Evolutionary conservation across 768 basidiomycete genomes (phyloP), one percentile per base, ranked within the genome.

Genomic region (Neoboletus brunneissimus): DNA sequence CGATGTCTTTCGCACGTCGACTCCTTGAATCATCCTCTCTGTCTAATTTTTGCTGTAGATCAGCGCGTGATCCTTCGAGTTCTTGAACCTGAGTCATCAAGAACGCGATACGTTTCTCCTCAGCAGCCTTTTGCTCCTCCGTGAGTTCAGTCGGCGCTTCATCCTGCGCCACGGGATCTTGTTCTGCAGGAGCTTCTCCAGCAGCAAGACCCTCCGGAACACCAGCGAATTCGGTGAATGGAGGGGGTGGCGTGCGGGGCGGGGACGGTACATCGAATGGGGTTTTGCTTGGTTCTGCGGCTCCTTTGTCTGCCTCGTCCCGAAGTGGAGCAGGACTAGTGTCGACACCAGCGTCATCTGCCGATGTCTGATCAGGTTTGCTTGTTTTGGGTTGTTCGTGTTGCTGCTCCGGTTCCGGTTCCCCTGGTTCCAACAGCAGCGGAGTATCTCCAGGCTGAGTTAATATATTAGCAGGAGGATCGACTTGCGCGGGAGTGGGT

Each of bases 401-500:
- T 46, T 35, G 25, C 34, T 43, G 44, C 38, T 37, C 44, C 18
- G 25, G 10, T 40, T 40, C 46, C 4, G 53, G 34, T 3, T 23
- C 41, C 11, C 15, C 23, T 25, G 50, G 4, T 18, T 45, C 40
- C 2, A 58, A 22, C 38, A 70, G 53, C 27, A 41, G 37, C 1
- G 60, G 57, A 15, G 38, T 7, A 27, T 58, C 62, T 11, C 50
- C 18, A 9, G 59, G 37, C 9, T 61, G 62, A 0, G 60, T 54
- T 45, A 65, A 25, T 48, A 60, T 61, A 18, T 18, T 57, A 8
- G 27, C 42, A 43, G 65, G 59, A 10, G 64, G 53, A 31, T 70
- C 67, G 16, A 68, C 66, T 46, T 69, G 61, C 1, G 66, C 64
- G 3, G 68, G 69, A 16, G 68, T 68, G 13, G 54, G 29, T 23